These are phyloP conservation scores for Rostrohypoxylon terebratum DNA, from an alignment of 495 filamentous ascomycete species.

Conservation along the genomic window DNA sequence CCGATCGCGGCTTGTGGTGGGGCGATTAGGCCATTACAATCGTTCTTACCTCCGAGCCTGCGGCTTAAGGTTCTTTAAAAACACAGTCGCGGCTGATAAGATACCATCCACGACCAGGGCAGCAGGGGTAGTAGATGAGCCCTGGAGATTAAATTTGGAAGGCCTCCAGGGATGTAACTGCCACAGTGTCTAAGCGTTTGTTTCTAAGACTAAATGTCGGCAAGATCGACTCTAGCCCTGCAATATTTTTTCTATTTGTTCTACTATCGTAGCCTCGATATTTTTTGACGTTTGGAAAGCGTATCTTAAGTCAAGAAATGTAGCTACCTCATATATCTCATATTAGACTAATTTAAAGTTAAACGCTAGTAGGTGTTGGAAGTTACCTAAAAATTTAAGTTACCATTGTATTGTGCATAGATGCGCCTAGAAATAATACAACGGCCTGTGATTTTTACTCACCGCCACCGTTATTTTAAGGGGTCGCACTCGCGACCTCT, in stretches of 20 bases:
- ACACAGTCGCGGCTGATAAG: conserved; percentile 18
- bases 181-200: neutral
- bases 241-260: neutral
- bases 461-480: conserved; percentile 16
- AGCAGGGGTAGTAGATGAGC: no score
- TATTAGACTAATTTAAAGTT: neutral
- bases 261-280: neutral
- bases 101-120: neutral
- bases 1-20: conserved; percentile 40
- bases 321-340: neutral
- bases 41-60: neutral
- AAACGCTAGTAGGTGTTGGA: neutral
- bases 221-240: conserved; percentile 2
- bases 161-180: neutral
- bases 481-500: neutral
- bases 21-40: conserved; percentile 22
- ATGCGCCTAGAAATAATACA: neutral
- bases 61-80: conserved; percentile 11
- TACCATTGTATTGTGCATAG: neutral
- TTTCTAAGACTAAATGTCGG: conserved; percentile 6
- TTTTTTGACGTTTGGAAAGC: neutral
- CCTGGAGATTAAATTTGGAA: conserved; percentile 1
- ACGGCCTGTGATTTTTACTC: neutral
- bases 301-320: neutral
- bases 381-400: neutral